Conservation (phyloP, 805 yeast genomes). For the Candida awuae region DNA sequence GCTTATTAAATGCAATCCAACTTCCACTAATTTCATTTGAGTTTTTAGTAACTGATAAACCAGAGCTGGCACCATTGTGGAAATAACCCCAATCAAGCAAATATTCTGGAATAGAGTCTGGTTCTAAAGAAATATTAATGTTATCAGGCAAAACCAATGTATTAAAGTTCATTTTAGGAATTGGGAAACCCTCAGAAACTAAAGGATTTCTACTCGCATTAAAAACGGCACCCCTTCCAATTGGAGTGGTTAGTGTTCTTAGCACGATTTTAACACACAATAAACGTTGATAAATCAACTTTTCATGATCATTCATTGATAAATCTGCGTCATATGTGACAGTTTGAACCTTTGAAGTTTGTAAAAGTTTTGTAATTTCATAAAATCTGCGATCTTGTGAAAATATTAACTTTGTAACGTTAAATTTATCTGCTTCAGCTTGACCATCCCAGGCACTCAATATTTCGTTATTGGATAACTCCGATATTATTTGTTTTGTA, state of each 20-base stretch:
- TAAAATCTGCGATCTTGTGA: slow-evolving; percentile 70
- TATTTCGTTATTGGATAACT: slow-evolving; percentile 37
- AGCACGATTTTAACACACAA: slow-evolving; percentile 55
- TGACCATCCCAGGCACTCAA: slow-evolving; percentile 63
- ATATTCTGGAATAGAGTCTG: slow-evolving; percentile 41
- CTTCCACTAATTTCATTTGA: slow-evolving; percentile 72
- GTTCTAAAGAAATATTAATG: slow-evolving; percentile 53
- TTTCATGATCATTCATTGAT: slow-evolving; percentile 45
- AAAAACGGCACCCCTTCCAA: slow-evolving; percentile 72
- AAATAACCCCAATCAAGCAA: slow-evolving; percentile 75
- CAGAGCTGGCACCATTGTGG: slow-evolving; percentile 87
- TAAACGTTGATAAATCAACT: slow-evolving; percentile 44
- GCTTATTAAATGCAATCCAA: slow-evolving; percentile 87
- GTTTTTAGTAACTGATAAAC: slow-evolving; percentile 58
- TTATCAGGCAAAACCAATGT: slow-evolving; percentile 56
- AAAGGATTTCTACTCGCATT: slow-evolving; percentile 65
- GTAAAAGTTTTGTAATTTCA: slow-evolving; percentile 66
- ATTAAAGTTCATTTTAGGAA: slow-evolving; percentile 66
- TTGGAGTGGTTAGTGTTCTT: slow-evolving; percentile 66
- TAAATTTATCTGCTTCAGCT: slow-evolving; percentile 58
- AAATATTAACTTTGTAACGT: slow-evolving; percentile 64
- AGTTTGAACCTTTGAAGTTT: slow-evolving; percentile 58
- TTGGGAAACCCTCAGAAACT: slow-evolving; percentile 75
- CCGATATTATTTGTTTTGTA: slow-evolving; percentile 37
- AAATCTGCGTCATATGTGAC: slow-evolving; percentile 35